phyloP scores from a whole-genome alignment of 2,329 filamentous ascomycete species.

The Paracoccidioides lutzii region DNA sequence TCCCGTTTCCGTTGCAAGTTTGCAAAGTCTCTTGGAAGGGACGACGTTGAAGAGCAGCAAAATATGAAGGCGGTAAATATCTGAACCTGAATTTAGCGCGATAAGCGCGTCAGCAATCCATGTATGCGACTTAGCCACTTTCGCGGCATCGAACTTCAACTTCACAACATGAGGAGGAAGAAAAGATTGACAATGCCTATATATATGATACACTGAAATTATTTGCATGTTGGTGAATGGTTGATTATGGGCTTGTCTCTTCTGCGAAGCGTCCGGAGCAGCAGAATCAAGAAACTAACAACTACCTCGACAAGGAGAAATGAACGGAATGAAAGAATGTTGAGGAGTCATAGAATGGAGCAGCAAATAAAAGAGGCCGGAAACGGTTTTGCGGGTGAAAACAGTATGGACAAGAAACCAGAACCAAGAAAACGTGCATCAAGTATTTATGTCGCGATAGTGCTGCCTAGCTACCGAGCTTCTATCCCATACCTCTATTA shows the following conservation, averaged over 20 bases:
- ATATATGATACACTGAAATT: background rate
- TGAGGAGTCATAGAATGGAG: background rate
- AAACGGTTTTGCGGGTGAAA: background rate
- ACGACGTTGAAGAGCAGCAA: background rate
- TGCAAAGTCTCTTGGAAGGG: no score
- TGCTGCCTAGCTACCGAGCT: no score
- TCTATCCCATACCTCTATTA: background rate
- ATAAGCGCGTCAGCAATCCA: background rate
- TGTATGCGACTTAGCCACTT: no score
- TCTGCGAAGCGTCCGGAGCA: background rate
- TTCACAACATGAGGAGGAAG: background rate
- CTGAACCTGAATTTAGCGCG: background rate
- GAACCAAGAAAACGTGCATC: background rate
- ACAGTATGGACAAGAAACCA: background rate
- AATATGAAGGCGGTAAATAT: constrained; percentile 3
- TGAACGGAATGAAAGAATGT: no score
- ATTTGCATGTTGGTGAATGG: background rate
- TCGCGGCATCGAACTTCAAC: background rate
- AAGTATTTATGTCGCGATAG: background rate
- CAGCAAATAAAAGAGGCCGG: background rate
- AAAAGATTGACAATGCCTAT: background rate
- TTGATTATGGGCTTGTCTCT: background rate
- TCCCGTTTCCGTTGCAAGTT: background rate
- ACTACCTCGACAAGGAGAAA: background rate
- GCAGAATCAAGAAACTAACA: background rate